These are phyloP conservation scores for Psidium friedrichsthalianum DNA, from an alignment of 345 rosid species.

Conservation along the genomic window DNA sequence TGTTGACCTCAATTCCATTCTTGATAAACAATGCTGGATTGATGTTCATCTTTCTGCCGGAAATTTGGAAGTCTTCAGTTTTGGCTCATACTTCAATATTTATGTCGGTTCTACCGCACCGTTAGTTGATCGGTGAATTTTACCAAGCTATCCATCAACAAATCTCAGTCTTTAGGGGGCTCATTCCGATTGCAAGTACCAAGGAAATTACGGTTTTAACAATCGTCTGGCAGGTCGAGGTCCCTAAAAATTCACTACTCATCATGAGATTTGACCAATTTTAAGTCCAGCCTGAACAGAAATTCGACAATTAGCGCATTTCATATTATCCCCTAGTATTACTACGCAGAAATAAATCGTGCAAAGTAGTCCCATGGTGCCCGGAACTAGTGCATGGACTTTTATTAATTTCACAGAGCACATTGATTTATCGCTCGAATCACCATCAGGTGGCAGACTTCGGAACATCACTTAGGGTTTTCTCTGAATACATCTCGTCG, in stretches of 20 bases:
- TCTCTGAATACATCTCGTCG: background rate
- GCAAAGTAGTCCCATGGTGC: background rate
- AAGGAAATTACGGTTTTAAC: background rate
- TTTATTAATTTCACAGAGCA: background rate
- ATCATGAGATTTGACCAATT: background rate
- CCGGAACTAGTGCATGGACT: background rate
- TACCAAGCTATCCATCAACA: background rate
- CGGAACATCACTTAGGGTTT: background rate
- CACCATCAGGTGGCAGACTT: background rate
- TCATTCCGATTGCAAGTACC: background rate
- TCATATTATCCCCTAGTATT: background rate
- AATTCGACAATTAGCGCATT: background rate
- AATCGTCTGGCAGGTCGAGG: background rate
- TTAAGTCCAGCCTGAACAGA: background rate
- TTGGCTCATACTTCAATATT: background rate
- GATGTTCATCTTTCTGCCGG: background rate
- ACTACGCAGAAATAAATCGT: background rate
- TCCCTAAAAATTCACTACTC: background rate
- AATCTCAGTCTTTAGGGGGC: background rate
- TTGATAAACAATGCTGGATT: background rate
- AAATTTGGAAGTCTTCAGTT: background rate
- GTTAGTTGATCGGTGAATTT: background rate
- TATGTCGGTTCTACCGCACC: background rate
- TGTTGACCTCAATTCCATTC: background rate
- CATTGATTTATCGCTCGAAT: background rate